These are phyloP conservation scores for Psidium friedrichsthalianum DNA, from an alignment of 345 rosid genomes.

Conservation along the genomic window DNA sequence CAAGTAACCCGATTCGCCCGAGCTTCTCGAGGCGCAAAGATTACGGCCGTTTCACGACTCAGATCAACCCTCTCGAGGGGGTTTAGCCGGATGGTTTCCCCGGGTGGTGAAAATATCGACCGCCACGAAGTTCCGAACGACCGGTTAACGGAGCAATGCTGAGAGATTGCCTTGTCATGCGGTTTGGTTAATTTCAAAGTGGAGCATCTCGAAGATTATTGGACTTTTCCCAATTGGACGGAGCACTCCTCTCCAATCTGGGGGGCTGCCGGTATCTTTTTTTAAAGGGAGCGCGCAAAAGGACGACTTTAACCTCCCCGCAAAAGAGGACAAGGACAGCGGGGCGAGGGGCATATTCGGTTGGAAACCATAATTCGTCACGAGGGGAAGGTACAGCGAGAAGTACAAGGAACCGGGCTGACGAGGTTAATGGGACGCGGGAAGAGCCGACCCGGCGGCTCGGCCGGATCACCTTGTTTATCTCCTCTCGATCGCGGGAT, in stretches of 20 bases:
- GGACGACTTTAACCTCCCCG: background rate
- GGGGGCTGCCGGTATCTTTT: background rate
- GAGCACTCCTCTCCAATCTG: background rate
- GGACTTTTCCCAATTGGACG: background rate
- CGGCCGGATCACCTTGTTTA: background rate
- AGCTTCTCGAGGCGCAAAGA: background rate
- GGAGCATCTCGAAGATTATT: background rate
- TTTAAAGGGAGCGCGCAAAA: background rate
- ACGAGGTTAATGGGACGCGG: background rate
- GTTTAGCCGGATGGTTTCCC: background rate
- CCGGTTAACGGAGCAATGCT: too few relatives aligned
- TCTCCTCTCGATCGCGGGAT: background rate
- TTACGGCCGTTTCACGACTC: background rate
- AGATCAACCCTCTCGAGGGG: background rate
- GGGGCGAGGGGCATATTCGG: background rate
- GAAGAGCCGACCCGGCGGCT: slow-evolving; percentile 2
- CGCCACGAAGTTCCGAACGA: background rate
- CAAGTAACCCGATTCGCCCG: background rate
- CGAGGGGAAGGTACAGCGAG: background rate
- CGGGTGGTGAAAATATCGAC: background rate
- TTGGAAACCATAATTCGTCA: background rate
- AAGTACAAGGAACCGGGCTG: slow-evolving; percentile 12
- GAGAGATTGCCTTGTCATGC: background rate
- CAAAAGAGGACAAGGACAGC: background rate
- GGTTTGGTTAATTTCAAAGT: background rate